Percentiles rank a stretch among this genome's conserved stretches.
Conservation (phyloP, 192 early-diverging fungal genomes). For the Podila epicladia region DNA sequence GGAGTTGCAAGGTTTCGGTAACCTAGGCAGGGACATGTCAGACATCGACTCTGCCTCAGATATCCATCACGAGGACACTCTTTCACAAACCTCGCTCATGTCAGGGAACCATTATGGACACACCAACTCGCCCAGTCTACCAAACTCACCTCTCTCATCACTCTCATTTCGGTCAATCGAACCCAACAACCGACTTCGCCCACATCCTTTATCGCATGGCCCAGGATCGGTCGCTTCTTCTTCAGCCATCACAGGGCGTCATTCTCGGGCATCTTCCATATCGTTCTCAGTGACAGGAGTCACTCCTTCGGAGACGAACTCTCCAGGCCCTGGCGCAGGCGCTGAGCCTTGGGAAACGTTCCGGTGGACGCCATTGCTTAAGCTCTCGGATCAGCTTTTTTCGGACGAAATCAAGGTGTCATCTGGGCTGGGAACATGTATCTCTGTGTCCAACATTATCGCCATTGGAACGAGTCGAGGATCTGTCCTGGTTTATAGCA, state of each 20-base stretch:
- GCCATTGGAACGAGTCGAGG: slow-evolving; percentile 69
- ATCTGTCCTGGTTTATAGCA: slow-evolving; percentile 64
- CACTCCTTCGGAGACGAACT: slow-evolving; percentile 35
- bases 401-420: slow-evolving; percentile 52
- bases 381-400: slow-evolving; percentile 66
- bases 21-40: slow-evolving; percentile 39
- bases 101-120: slow-evolving; percentile 30
- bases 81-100: slow-evolving; percentile 43
- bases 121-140: slow-evolving; percentile 1
- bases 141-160: slow-evolving; percentile 43
- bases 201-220: slow-evolving; percentile 18
- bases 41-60: slow-evolving; percentile 57
- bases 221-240: slow-evolving; percentile 49
- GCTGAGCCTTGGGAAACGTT: slow-evolving; percentile 67
- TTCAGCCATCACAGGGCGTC: slow-evolving; percentile 42
- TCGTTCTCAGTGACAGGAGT: slow-evolving; percentile 36
- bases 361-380: slow-evolving; percentile 63
- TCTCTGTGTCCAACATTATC: slow-evolving; percentile 62
- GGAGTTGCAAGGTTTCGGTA: slow-evolving; percentile 51
- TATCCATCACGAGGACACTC: slow-evolving; percentile 53
- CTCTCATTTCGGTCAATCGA: slow-evolving; percentile 46
- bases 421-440: slow-evolving; percentile 30
- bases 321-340: slow-evolving; percentile 39
- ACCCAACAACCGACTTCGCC: slow-evolving; percentile 43
- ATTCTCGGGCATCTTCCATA: slow-evolving; percentile 45